A percentile compares a stretch with the other conserved stretches of the same genome.
Evolutionary conservation across 2,329 filamentous ascomycete genomes (phyloP).

Genomic region (Cladophialophora bantiana): DNA sequence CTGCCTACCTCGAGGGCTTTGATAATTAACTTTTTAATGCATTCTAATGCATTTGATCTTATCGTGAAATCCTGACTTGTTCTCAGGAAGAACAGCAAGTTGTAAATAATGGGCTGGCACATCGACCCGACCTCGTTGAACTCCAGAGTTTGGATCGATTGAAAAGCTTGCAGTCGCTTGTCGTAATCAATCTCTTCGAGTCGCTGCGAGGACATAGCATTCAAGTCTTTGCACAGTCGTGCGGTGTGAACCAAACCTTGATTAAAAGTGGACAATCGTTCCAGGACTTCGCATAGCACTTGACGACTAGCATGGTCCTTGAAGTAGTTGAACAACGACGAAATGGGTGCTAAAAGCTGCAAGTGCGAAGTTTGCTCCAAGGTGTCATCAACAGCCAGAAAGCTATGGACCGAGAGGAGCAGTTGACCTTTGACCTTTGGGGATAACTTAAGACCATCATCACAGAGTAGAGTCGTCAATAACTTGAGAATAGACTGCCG

Average conservation of each 20-base stretch:
- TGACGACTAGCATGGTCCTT: slow-evolving; percentile 79
- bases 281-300: slow-evolving; percentile 74
- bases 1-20: slow-evolving; percentile 57
- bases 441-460: slow-evolving; percentile 26
- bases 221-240: slow-evolving; percentile 75
- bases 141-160: slow-evolving; percentile 69
- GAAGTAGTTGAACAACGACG: slow-evolving; percentile 88
- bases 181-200: slow-evolving; percentile 91
- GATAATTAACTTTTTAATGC: slow-evolving; percentile 78
- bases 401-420: slow-evolving; percentile 30
- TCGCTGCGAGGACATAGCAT: slow-evolving; percentile 74
- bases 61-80: slow-evolving; percentile 89
- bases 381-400: slow-evolving; percentile 23
- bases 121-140: slow-evolving; percentile 67
- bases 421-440: slow-evolving; percentile 37
- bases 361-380: slow-evolving; percentile 64
- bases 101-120: slow-evolving; percentile 88
- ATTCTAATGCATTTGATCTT: slow-evolving; percentile 80
- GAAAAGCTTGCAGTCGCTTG: slow-evolving; percentile 78
- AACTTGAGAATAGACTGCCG: slow-evolving; percentile 29
- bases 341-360: slow-evolving; percentile 75
- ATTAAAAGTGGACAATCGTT: slow-evolving; percentile 72
- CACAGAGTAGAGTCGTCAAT: slow-evolving; percentile 53
- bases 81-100: slow-evolving; percentile 85
- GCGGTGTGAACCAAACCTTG: slow-evolving; percentile 68